Conservation (phyloP, 2,329 filamentous ascomycete genomes). For the Pochonia chlamydosporia region DNA sequence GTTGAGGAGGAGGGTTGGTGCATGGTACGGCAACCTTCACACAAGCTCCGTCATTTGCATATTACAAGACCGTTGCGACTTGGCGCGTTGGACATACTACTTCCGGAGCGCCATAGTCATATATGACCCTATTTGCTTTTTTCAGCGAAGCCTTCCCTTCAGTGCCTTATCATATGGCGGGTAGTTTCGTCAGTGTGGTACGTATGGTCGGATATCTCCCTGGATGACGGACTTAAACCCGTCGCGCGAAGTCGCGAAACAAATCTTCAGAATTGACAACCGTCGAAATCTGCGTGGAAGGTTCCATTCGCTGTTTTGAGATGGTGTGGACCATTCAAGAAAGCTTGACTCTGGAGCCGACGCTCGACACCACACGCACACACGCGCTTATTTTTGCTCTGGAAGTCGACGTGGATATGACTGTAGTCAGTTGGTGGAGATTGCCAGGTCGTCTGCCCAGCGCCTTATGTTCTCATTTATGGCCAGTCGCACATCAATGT, state of each 20-base stretch:
- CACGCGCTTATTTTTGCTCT: slow-evolving; percentile 10
- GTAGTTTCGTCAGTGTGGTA: neutral
- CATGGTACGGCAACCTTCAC: slow-evolving; percentile 3
- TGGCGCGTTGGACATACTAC: neutral
- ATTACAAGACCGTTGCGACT: neutral
- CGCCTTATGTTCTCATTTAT: slow-evolving; percentile 4
- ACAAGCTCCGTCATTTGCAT: slow-evolving; percentile 2
- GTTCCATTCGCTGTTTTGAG: neutral
- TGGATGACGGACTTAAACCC: too few species aligned
- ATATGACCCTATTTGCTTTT: too few species aligned
- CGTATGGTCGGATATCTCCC: too few species aligned
- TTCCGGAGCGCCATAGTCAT: too few species aligned
- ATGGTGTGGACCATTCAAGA: neutral
- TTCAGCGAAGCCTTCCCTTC: too few species aligned
- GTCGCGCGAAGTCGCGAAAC: neutral
- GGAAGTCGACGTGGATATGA: slow-evolving; percentile 5
- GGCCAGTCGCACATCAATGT: slow-evolving; percentile 12
- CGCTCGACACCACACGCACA: neutral
- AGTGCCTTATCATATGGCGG: neutral
- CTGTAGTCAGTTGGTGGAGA: slow-evolving; percentile 13
- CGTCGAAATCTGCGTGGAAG: neutral
- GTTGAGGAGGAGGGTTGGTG: neutral
- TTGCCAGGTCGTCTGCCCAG: slow-evolving; percentile 11
- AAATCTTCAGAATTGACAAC: neutral
- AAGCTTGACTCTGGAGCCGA: slow-evolving; percentile 2